A percentile compares a stretch with the other conserved stretches of the same genome.
Evolutionary conservation across 805 yeast genomes (phyloP).

Genomic region (Yarrowia yakushimensis): DNA sequence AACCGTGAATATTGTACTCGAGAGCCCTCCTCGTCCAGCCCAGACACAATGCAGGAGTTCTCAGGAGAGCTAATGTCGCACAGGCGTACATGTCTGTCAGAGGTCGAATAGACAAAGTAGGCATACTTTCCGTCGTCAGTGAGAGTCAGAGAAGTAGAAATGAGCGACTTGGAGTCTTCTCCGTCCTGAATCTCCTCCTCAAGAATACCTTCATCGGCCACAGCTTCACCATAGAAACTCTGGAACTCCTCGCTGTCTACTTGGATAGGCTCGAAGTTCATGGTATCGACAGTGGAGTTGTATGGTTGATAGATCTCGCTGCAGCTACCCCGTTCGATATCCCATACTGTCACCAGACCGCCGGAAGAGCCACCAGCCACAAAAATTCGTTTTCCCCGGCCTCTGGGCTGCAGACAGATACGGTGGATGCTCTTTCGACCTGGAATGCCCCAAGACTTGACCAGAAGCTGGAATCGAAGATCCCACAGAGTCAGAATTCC

Average conservation of each 20-base stretch:
- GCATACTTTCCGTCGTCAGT: conserved; percentile 6
- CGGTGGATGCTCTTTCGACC: conserved; percentile 49
- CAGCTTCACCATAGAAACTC: conserved; percentile 7
- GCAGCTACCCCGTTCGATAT: conserved; percentile 61
- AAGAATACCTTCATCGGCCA: conserved; percentile 3
- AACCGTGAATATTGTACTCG: conserved; percentile 29
- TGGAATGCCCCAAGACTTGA: conserved; percentile 62
- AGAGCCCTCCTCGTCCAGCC: conserved; percentile 33
- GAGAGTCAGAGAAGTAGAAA: conserved; percentile 15
- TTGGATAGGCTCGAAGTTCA: conserved; percentile 21
- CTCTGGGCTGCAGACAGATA: conserved; percentile 46
- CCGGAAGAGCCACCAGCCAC: conserved; percentile 65
- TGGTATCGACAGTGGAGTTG: conserved; percentile 28
- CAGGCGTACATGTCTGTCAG: conserved; percentile 36
- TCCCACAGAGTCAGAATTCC: conserved; percentile 85
- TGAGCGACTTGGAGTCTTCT: conserved; percentile 8
- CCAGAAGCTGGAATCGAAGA: conserved; percentile 56
- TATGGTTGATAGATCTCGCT: conserved; percentile 42
- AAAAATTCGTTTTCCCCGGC: conserved; percentile 47
- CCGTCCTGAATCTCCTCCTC: conserved; percentile 16
- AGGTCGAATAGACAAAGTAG: conserved; percentile 4
- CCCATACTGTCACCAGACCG: conserved; percentile 69
- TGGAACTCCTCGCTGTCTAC: conserved; percentile 19
- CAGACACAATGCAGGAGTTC: conserved; percentile 36
- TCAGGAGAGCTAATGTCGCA: conserved; percentile 41